A percentile compares a stretch with the other conserved stretches of the same genome.
These are phyloP conservation scores for Phytophthora colocasiae DNA, from an alignment of 352 stramenopile genomes.

Conservation along the genomic window DNA sequence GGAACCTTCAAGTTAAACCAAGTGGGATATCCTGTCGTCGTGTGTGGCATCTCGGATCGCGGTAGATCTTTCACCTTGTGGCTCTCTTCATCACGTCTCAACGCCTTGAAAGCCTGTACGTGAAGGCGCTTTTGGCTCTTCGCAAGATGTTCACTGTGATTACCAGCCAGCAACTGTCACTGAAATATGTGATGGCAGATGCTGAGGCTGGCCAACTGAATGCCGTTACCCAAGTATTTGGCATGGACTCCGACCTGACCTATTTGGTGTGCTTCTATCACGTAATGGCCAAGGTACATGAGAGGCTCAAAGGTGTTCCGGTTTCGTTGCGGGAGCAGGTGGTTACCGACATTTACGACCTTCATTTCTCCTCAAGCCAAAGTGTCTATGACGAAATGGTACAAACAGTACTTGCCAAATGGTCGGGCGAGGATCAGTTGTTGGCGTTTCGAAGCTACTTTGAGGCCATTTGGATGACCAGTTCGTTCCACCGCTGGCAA, in stretches of 20 bases:
- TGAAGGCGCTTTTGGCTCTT: not conserved
- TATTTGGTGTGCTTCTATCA: not conserved
- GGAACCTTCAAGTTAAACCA: not conserved
- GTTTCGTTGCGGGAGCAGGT: not conserved
- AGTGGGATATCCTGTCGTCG: constrained; percentile 1
- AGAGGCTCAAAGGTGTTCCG: not conserved
- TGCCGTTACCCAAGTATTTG: not conserved
- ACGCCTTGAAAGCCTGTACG: not conserved
- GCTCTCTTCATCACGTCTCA: not conserved
- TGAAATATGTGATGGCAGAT: not conserved
- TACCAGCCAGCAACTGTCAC: not conserved
- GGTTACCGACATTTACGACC: not conserved
- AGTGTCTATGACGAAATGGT: not conserved
- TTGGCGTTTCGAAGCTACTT: constrained; percentile 1
- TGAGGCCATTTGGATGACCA: not conserved
- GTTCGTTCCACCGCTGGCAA: not conserved
- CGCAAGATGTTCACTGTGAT: not conserved
- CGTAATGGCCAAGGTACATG: not conserved
- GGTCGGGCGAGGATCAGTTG: not conserved
- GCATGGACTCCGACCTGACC: not conserved
- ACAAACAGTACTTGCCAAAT: not conserved
- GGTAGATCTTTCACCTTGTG: not conserved
- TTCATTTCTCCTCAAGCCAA: not conserved
- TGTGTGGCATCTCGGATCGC: not conserved
- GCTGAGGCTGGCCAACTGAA: not conserved